Conservation (phyloP, 1,139 yeast species). For the Nakaseomyces sp. region DNA sequence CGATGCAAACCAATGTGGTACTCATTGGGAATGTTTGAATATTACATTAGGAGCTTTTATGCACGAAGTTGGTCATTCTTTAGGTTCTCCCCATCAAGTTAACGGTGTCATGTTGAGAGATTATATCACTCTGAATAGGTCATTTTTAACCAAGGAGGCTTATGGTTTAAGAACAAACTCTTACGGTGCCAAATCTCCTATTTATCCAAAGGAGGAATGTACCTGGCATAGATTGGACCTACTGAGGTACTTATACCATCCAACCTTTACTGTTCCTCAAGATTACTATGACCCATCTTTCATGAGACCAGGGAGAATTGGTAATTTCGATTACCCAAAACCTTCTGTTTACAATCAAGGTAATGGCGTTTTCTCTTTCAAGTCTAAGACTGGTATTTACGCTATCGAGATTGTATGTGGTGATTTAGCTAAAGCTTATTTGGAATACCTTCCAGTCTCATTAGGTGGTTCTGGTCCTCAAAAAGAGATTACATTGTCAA, state of each 20-base stretch:
- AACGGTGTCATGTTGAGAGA: constrained; percentile 87
- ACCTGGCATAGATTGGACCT: constrained; percentile 82
- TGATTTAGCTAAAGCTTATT: constrained; percentile 51
- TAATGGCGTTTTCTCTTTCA: constrained; percentile 38
- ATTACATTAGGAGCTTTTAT: constrained; percentile 87
- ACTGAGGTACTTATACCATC: constrained; percentile 70
- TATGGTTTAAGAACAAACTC: constrained; percentile 46
- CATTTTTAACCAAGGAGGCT: constrained; percentile 67
- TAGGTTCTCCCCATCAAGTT: constrained; percentile 90
- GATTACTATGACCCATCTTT: constrained; percentile 40
- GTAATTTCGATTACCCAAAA: constrained; percentile 24
- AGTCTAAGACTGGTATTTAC: constrained; percentile 58
- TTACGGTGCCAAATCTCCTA: constrained; percentile 38
- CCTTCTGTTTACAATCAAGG: constrained; percentile 41
- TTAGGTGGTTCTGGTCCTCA: constrained; percentile 56
- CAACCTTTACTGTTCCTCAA: constrained; percentile 60
- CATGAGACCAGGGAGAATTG: constrained; percentile 25
- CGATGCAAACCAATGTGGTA: constrained; percentile 74
- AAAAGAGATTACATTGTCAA: constrained; percentile 41
- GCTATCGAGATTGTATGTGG: constrained; percentile 51
- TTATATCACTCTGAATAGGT: constrained; percentile 69
- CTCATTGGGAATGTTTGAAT: constrained; percentile 84
- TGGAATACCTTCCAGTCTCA: constrained; percentile 52
- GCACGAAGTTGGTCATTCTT: constrained; percentile 88
- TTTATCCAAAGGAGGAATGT: constrained; percentile 60